Evolutionary conservation across 495 filamentous ascomycete species (phyloP).

Genomic region (Aspergillus homomorphus): DNA sequence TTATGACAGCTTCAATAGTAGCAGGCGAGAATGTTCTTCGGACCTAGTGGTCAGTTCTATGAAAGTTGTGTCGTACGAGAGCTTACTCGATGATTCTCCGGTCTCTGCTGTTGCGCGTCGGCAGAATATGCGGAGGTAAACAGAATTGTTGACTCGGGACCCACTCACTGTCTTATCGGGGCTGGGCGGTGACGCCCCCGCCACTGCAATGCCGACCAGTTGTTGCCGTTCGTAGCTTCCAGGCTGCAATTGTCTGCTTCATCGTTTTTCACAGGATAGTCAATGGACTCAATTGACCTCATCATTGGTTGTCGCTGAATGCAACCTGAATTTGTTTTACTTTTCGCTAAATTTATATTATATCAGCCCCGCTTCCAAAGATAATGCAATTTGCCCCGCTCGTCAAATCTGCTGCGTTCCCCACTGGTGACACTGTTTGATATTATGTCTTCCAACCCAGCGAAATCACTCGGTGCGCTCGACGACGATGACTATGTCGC

Average conservation of each 20-base stretch:
- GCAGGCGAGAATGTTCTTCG: background rate
- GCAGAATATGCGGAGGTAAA: constrained; percentile 25
- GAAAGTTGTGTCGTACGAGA: background rate
- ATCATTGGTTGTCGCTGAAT: background rate
- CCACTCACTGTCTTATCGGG: constrained; percentile 13
- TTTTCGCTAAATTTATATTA: background rate
- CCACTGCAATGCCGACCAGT: background rate
- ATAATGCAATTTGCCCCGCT: background rate
- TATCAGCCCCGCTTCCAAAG: background rate
- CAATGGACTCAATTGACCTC: background rate
- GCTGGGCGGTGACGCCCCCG: constrained; percentile 21
- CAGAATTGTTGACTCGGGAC: constrained; percentile 3
- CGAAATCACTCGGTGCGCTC: constrained; percentile 30
- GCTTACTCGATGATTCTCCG: background rate
- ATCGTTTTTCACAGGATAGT: background rate
- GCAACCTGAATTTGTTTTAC: background rate
- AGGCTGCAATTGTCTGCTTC: background rate
- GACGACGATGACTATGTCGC: constrained; percentile 74
- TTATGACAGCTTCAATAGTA: no score
- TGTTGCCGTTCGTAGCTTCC: background rate
- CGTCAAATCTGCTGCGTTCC: background rate
- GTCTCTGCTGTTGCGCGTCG: constrained; percentile 11
- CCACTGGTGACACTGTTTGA: background rate
- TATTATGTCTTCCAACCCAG: constrained; percentile 20
- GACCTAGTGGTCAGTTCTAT: background rate